Conservation (phyloP, 192 early-diverging fungal species). For the Helicostylum pulchrum region DNA sequence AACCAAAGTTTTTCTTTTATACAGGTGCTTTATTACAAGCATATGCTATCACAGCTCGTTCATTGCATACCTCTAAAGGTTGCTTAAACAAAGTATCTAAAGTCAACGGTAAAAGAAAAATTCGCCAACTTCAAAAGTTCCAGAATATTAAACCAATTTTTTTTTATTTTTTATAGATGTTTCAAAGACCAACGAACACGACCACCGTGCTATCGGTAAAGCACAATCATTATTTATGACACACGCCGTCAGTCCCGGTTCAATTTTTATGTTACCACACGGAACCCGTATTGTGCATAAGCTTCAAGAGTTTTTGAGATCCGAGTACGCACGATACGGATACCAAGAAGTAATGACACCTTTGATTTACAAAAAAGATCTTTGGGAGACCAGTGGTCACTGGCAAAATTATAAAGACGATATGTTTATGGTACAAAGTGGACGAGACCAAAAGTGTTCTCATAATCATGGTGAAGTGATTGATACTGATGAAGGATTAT, state of each 20-base stretch:
- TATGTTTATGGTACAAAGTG: conserved; percentile 77
- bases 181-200: conserved; percentile 33
- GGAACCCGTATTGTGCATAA: conserved; percentile 79
- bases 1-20: no score
- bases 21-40: no score
- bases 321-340: conserved; percentile 72
- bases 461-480: conserved; percentile 35
- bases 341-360: conserved; percentile 92
- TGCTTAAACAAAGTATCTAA: no score
- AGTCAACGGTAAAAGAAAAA: no score
- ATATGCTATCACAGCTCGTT: no score
- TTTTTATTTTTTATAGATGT: conserved; percentile 21
- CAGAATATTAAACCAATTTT: no score
- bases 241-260: conserved; percentile 66
- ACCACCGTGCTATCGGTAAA: conserved; percentile 68
- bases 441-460: conserved; percentile 7
- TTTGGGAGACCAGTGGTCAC: conserved; percentile 93
- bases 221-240: conserved; percentile 70
- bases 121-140: no score
- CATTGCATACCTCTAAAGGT: no score
- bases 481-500: conserved; percentile 51
- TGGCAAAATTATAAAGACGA: conserved; percentile 96
- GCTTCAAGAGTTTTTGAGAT: conserved; percentile 70
- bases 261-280: conserved; percentile 73
- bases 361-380: conserved; percentile 84